phyloP scores from a whole-genome alignment of 805 yeast species.

The Suhomyces canberraensis region DNA sequence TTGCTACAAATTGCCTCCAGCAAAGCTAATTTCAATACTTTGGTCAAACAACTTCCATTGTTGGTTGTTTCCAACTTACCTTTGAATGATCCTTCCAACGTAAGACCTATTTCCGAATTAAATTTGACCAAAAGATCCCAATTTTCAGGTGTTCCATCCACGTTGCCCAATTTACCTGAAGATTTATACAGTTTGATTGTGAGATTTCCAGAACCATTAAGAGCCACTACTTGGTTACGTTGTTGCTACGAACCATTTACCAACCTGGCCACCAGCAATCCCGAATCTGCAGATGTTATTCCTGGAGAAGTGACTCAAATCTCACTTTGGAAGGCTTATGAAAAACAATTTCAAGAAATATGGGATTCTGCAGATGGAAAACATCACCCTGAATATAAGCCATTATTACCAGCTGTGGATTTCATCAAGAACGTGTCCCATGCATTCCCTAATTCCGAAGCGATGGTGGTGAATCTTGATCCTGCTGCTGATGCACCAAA shows the following conservation, averaged over 20 bases:
- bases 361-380: slow-evolving; percentile 47
- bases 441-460: slow-evolving; percentile 84
- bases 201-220: slow-evolving; percentile 72
- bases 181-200: slow-evolving; percentile 59
- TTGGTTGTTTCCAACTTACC: slow-evolving; percentile 41
- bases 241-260: slow-evolving; percentile 76
- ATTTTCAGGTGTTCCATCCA: slow-evolving; percentile 50
- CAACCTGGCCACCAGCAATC: slow-evolving; percentile 19
- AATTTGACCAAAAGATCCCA: slow-evolving; percentile 51
- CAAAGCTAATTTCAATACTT: slow-evolving; percentile 46
- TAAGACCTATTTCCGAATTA: slow-evolving; percentile 20
- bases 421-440: slow-evolving; percentile 90
- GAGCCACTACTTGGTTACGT: slow-evolving; percentile 94
- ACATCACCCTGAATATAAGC: slow-evolving; percentile 21
- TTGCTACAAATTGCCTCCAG: slow-evolving; percentile 49
- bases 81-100: slow-evolving; percentile 29
- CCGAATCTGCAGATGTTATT: slow-evolving; percentile 17
- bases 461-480: slow-evolving; percentile 79
- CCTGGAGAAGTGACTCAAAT: slow-evolving; percentile 90
- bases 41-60: slow-evolving; percentile 61
- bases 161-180: slow-evolving; percentile 58
- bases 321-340: slow-evolving; percentile 93
- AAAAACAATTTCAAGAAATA: slow-evolving; percentile 71
- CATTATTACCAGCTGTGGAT: slow-evolving; percentile 87
- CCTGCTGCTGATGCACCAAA: slow-evolving; percentile 43